A percentile compares a stretch with the other conserved stretches of the same genome.
phyloP scores from a whole-genome alignment of 805 yeast genomes.

The Candida manassasensis region DNA sequence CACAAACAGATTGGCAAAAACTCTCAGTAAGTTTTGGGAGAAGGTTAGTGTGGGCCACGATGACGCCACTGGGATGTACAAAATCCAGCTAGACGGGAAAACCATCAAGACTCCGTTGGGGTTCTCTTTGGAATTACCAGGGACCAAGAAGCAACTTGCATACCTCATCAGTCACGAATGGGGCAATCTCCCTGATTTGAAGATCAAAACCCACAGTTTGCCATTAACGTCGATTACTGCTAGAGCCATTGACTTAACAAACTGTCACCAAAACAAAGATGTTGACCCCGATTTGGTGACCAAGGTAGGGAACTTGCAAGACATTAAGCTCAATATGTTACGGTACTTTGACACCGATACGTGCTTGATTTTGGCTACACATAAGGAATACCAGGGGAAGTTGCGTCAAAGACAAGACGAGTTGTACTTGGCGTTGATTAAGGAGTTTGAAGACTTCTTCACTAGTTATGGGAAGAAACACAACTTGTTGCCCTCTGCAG shows the following conservation, averaged over 20 bases:
- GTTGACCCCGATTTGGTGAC: slow-evolving; percentile 45
- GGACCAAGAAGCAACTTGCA: slow-evolving; percentile 57
- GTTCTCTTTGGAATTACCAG: slow-evolving; percentile 60
- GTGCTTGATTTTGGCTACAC: slow-evolving; percentile 78
- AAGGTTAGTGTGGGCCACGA: slow-evolving; percentile 46
- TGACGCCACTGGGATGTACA: slow-evolving; percentile 30
- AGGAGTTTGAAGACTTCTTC: slow-evolving; percentile 58
- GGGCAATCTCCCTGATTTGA: slow-evolving; percentile 62
- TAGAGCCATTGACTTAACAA: slow-evolving; percentile 71
- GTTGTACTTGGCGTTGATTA: slow-evolving; percentile 68
- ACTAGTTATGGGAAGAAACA: slow-evolving; percentile 32
- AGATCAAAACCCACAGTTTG: slow-evolving; percentile 68
- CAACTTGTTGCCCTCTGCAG: slow-evolving; percentile 19
- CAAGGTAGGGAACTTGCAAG: slow-evolving; percentile 58
- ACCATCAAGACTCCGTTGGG: slow-evolving; percentile 86
- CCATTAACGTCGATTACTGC: slow-evolving; percentile 88
- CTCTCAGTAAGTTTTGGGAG: slow-evolving; percentile 78
- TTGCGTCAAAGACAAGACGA: slow-evolving; percentile 78
- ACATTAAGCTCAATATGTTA: slow-evolving; percentile 56
- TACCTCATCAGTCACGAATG: slow-evolving; percentile 81
- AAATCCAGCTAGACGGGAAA: slow-evolving; percentile 66
- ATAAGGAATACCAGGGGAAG: slow-evolving; percentile 74
- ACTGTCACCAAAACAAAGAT: slow-evolving; percentile 24
- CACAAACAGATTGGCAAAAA: slow-evolving; percentile 65
- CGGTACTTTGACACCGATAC: slow-evolving; percentile 94